A percentile compares a stretch with the other conserved stretches of the same genome.
These are phyloP conservation scores for Baorangia bicolor DNA, from an alignment of 768 basidiomycete genomes.

Conservation along the genomic window DNA sequence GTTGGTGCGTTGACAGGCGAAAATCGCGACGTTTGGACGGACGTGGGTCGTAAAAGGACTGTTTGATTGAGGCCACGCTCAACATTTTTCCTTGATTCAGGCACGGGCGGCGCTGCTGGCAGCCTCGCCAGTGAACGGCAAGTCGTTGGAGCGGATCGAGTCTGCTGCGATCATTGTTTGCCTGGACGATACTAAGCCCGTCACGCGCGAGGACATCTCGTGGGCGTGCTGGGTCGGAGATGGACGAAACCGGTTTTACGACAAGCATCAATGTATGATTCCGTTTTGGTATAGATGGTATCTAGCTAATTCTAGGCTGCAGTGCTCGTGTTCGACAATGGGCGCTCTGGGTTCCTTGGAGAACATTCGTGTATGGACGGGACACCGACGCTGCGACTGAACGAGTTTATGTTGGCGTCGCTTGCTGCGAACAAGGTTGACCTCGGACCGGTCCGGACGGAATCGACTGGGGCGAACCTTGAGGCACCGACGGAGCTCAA, in stretches of 20 bases:
- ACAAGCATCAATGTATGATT: conserved; percentile 87
- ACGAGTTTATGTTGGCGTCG: conserved; percentile 86
- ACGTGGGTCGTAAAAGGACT: conserved; percentile 57
- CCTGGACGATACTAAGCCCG: conserved; percentile 79
- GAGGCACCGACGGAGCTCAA: conserved; percentile 62
- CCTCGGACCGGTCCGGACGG: conserved; percentile 54
- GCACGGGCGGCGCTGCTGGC: conserved; percentile 61
- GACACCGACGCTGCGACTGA: conserved; percentile 91
- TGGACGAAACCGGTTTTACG: conserved; percentile 89
- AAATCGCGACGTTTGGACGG: conserved; percentile 87
- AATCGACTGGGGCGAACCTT: conserved; percentile 40
- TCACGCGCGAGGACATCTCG: conserved; percentile 78
- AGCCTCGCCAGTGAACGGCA: conserved; percentile 62
- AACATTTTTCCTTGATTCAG: conserved; percentile 24
- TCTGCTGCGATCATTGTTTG: conserved; percentile 86
- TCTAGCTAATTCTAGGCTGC: conserved; percentile 1
- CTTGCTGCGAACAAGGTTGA: conserved; percentile 73
- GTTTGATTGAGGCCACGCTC: not conserved
- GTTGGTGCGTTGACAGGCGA: conserved; percentile 87
- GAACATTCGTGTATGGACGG: conserved; percentile 92
- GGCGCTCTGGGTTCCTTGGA: conserved; percentile 90
- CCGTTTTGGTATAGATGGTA: not conserved
- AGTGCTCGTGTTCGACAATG: conserved; percentile 96
- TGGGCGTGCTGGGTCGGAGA: conserved; percentile 88
- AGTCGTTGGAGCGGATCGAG: conserved; percentile 76